Evolutionary conservation across 345 rosid genomes (phyloP).

Genomic region (Abelmoschus esculentus): DNA sequence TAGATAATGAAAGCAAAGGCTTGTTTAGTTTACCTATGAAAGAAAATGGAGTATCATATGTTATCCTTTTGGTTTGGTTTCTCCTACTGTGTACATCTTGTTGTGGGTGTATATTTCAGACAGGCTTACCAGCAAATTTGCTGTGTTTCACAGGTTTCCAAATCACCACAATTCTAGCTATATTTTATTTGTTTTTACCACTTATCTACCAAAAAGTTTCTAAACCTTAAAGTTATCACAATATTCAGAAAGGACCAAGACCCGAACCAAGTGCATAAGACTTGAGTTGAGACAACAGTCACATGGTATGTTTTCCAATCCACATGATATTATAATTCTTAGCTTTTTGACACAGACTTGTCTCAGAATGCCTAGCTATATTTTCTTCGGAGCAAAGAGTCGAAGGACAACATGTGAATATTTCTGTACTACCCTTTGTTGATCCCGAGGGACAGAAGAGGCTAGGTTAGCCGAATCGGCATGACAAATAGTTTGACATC

Average conservation of each 20-base stretch:
- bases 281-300: background rate
- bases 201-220: background rate
- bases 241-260: background rate
- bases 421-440: background rate
- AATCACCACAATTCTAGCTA: background rate
- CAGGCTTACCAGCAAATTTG: background rate
- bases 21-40: background rate
- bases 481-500: background rate
- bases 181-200: background rate
- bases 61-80: background rate
- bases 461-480: background rate
- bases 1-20: constrained; percentile 5
- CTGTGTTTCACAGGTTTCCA: background rate
- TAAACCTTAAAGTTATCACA: background rate
- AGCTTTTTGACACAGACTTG: background rate
- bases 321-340: background rate
- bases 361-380: background rate
- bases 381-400: background rate
- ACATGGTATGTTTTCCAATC: background rate
- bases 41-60: background rate
- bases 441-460: background rate
- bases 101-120: background rate
- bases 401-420: background rate
- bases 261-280: background rate
- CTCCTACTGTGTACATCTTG: background rate